Percentiles rank a stretch among this genome's conserved stretches.
phyloP scores from a whole-genome alignment of 2,329 filamentous ascomycete species.

The Phaeosphaeria sp. region DNA sequence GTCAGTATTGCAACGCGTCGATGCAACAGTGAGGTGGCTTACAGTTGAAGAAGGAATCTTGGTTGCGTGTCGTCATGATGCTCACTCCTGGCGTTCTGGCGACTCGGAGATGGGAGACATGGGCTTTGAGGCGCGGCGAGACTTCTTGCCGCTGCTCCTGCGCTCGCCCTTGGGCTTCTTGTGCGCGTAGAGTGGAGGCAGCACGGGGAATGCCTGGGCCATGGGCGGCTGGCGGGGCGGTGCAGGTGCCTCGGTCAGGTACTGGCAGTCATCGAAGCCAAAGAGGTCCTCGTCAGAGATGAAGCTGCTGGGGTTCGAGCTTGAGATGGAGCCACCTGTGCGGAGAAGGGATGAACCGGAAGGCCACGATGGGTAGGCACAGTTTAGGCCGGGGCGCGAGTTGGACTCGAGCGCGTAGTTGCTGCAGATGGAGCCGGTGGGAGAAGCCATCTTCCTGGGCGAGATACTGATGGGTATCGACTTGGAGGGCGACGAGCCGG shows the following conservation, averaged over 20 bases:
- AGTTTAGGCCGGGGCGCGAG: constrained; percentile 43
- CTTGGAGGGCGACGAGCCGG: constrained; percentile 46
- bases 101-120: constrained; percentile 53
- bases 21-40: constrained; percentile 6
- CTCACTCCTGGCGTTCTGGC: constrained; percentile 48
- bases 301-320: constrained; percentile 22
- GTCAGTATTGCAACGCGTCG: constrained; percentile 6
- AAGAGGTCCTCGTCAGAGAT: constrained; percentile 53
- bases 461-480: constrained; percentile 48
- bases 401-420: constrained; percentile 38
- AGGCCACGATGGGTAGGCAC: constrained; percentile 52
- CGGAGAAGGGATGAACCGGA: constrained; percentile 33
- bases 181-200: constrained; percentile 48
- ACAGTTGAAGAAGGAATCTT: not conserved
- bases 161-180: constrained; percentile 52
- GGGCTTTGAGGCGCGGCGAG: constrained; percentile 48
- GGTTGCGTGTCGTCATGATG: constrained; percentile 1
- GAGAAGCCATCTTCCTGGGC: constrained; percentile 44
- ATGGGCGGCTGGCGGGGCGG: constrained; percentile 47
- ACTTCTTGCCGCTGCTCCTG: constrained; percentile 50
- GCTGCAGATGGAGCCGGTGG: constrained; percentile 46
- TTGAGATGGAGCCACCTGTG: not conserved
- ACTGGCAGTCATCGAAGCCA: constrained; percentile 44
- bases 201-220: constrained; percentile 45
- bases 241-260: constrained; percentile 49